Evolutionary conservation across 2,329 filamentous ascomycete genomes (phyloP), one percentile per base, ranked within the genome.

Genomic region (Cryphonectria naterciae): DNA sequence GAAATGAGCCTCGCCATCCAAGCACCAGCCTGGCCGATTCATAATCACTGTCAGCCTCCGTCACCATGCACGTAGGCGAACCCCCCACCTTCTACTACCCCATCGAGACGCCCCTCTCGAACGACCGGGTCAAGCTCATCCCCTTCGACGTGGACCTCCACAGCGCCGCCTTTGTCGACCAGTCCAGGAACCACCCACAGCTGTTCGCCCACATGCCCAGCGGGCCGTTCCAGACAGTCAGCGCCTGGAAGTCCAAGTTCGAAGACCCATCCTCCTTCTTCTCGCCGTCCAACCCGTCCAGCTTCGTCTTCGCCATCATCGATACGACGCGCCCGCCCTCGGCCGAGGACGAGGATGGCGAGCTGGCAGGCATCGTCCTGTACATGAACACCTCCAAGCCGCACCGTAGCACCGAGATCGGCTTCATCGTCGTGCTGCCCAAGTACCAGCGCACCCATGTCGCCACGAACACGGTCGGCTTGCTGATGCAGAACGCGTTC

Each of bases 391-490:
- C 75, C 22, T 75, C 75, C 17, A 28, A 60, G 11, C 41, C 41
- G 1, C 65, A 76, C 52, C 70, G 74, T 2, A 74, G 72, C 68
- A 76, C 75, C 19, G 78, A 79, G 70, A 76, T 80, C 10, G 82
- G 81, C 17, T 77, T 78, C 61, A 78, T 84, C 49, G 74, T 79
- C 37, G 77, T 78, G 13, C 73, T 81, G 19, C 80, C 80, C 1
- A 46, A 70, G 3, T 81, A 77, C 68, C 79, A 81, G 61, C 74
- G 76, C 41, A 80, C 79, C 7, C 78, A 81, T 68, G 79, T 82
- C 46, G 76, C 77, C 35, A 78, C 76, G 10, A 77, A 81, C 68
- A 76, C 80, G 25, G 75, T 78, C 19, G 79, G 79, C 5, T 74
- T 82, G 35, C 65, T 81, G 70, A 67, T 81, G 64, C 77, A 77